Conservation (phyloP, 2,329 filamentous ascomycete species). For the Fusarium nurragi region DNA sequence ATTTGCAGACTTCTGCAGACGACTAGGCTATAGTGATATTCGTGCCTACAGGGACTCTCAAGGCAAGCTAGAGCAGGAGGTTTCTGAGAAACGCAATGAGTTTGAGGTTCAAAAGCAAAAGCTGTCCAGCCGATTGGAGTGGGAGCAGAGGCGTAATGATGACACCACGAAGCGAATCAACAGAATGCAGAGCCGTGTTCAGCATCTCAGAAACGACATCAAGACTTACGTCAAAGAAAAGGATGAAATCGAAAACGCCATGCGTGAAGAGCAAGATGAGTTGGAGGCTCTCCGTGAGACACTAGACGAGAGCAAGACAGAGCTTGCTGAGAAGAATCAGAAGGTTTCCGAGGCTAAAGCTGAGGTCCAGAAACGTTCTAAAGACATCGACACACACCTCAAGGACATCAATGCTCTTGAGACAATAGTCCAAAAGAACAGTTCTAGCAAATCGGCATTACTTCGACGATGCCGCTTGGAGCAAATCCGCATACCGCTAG, state of each 20-base stretch:
- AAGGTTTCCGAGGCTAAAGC: slow-evolving; percentile 80
- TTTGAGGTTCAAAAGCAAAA: slow-evolving; percentile 86
- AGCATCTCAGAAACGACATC: slow-evolving; percentile 75
- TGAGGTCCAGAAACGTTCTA: slow-evolving; percentile 84
- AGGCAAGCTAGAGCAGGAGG: slow-evolving; percentile 90
- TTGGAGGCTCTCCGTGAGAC: slow-evolving; percentile 79
- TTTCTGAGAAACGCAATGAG: slow-evolving; percentile 83
- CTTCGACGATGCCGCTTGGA: slow-evolving; percentile 92
- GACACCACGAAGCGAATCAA: slow-evolving; percentile 75
- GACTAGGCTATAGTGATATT: slow-evolving; percentile 87
- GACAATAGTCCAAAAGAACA: slow-evolving; percentile 85
- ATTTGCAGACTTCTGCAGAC: slow-evolving; percentile 84
- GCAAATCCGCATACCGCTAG: slow-evolving; percentile 86
- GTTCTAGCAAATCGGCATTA: slow-evolving; percentile 82
- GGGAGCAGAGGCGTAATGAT: slow-evolving; percentile 62
- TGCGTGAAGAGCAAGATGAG: slow-evolving; percentile 78
- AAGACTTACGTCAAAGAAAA: slow-evolving; percentile 77
- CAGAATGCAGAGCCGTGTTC: slow-evolving; percentile 71
- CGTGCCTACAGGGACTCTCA: slow-evolving; percentile 94
- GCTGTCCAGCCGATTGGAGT: slow-evolving; percentile 69
- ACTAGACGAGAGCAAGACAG: slow-evolving; percentile 73
- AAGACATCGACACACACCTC: slow-evolving; percentile 77
- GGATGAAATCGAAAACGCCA: slow-evolving; percentile 74
- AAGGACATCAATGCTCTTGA: slow-evolving; percentile 84
- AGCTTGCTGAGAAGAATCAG: slow-evolving; percentile 74